A percentile compares a stretch with the other conserved stretches of the same genome.
These are phyloP conservation scores for Tritrichomonas musculus DNA, from an alignment of 208 protist species.

Conservation along the genomic window DNA sequence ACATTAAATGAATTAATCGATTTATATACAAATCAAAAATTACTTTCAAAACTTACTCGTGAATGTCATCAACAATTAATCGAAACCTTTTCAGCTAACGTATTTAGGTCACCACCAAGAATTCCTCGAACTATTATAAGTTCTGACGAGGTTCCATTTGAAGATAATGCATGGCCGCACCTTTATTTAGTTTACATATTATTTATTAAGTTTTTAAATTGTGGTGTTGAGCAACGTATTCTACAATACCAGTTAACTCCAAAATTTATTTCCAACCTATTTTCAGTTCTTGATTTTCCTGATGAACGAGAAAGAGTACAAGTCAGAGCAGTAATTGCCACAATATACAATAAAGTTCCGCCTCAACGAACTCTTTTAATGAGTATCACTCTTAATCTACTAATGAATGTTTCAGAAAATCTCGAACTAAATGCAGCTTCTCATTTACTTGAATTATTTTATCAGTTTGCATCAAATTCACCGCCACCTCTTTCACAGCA, in stretches of 20 bases:
- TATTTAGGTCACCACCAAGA: neutral
- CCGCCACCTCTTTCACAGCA: neutral
- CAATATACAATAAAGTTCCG: neutral
- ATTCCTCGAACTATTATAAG: neutral
- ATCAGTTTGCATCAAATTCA: neutral
- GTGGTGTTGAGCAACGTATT: neutral
- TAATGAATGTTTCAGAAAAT: neutral
- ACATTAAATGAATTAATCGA: slow-evolving; percentile 33
- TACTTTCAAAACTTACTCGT: neutral
- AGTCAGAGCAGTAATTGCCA: neutral
- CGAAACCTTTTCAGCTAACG: neutral
- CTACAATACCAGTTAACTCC: slow-evolving; percentile 13
- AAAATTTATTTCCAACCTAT: slow-evolving; percentile 9
- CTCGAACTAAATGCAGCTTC: neutral
- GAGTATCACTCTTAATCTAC: neutral
- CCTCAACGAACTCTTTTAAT: neutral
- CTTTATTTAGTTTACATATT: neutral
- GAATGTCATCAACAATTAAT: neutral
- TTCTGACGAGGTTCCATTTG: neutral
- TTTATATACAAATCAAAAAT: neutral
- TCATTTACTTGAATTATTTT: neutral
- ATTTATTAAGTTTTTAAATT: neutral
- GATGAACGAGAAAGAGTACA: neutral
- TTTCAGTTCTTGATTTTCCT: neutral
- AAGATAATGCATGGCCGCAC: neutral